Base-by-base conservation (phyloP, 148 eudicot species). In the Nepenthes mirabilis region DNA sequence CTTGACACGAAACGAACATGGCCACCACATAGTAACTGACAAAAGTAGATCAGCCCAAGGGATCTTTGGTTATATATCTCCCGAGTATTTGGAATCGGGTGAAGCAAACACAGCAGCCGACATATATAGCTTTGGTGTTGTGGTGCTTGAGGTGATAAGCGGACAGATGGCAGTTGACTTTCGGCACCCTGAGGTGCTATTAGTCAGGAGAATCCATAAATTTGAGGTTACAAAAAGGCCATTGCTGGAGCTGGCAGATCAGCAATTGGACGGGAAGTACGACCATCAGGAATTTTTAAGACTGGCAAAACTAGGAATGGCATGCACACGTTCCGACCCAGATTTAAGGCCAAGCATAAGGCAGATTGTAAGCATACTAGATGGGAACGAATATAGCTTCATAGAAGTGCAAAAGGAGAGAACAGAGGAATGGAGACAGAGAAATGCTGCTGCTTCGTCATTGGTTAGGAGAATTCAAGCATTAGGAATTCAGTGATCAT, bases 41-140 rank as follows among this genome's bases (percentile, higher is more conserved):
- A 82, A 71, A 58, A 84, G 60, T 5, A 77, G 62, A 56, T 80
- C 91, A 1, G 83, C 79, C 10, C 74, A 81, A 11, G 99, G 96
- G 65, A 89, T 93, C 47, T 93, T 93, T 14, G 99, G 99, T 10
- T 84, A 93, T 62, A 89, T 93, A 80, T 81, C 99, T 8, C 96
- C 99, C 0, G 99, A 93, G 61, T 89, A 89, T 45, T 77, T 93
- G 82, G 88, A 86, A 37, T 75, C 77, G 1, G 96, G 99, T 12
- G 89, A 86, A 50, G 99, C 97, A 45, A 84, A 90, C 34, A 65
- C 95, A 2, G 77, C 68, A 59, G 91, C 95, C 10, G 99, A 93
- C 63, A 73, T 93, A n/a, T 93, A 93, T 33, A 84, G 99, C 72
- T 93, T 89, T 33, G 99, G 99, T 0, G 83, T 89, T 11, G 99